Base-by-base conservation (phyloP, 176 grass and related monocot genomes). In the Oryza punctata region DNA sequence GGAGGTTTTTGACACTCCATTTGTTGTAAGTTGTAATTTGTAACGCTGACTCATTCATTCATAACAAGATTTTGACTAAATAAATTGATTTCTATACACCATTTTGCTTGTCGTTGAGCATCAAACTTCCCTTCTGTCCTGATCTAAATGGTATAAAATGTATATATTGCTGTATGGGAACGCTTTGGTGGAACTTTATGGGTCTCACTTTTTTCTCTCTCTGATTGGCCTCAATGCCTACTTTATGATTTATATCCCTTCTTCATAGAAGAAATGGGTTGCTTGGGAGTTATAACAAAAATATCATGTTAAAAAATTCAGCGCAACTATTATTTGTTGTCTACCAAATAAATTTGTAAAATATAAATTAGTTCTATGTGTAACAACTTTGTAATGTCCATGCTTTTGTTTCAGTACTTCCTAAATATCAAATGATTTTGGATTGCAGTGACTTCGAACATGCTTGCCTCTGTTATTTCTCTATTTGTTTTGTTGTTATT, bases 1-100 rank as follows among this genome's bases (percentile, higher is more conserved):
- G 72, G 89, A 75, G 79, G 70, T 49, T 25, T 82, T 88, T 83
- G 85, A 79, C 46, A 85, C 85, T 88, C 69, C 65, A 82, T 21
- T 73, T 90, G 67, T 82, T 88, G 85, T 84, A 81, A 65, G 80
- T 47, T 87, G 82, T 87, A 77, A 88, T 66, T 61, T 87, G 85
- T 81, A 75, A 69, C 35, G 81, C 69, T 84, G 76, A 84, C 61
- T 57, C 33, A 84, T 90, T 84, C 37, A 87, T 90, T 81, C 2
- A 64, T 32, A 67, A 85, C 49, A 70, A 81, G 47, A 77, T 87
- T 81, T 83, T 85, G 59, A 90, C 70, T 78, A 77, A 87, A 90
- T 90, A 85, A 90, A 85, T 27, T 27, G 4, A 73, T 30, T 63
- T 40, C n/a, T 41, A 21, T 61, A 63, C 15, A 47, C 72, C 11